Conservation (phyloP, 306 rosid genomes). For the Vicia villosa region DNA sequence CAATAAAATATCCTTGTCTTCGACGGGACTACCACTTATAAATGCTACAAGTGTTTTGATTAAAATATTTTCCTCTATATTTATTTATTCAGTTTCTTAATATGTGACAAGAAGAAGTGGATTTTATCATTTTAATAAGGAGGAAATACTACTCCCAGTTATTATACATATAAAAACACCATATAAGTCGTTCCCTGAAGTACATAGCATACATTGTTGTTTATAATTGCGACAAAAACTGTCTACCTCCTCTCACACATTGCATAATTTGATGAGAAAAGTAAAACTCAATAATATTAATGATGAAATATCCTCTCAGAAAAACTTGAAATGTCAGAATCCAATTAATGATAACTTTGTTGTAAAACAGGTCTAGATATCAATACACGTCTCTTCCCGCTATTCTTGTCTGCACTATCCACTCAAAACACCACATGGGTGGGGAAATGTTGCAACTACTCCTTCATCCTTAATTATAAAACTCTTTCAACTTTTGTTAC, state of each 20-base stretch:
- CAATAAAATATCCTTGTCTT: too few relatives aligned
- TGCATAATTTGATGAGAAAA: slow-evolving; percentile 35
- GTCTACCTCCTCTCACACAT: slow-evolving; percentile 36
- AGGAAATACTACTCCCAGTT: too few relatives aligned
- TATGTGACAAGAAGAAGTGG: too few relatives aligned
- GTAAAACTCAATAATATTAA: not conserved
- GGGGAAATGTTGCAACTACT: too few relatives aligned
- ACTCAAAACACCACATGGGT: slow-evolving; percentile 40
- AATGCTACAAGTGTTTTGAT: too few relatives aligned
- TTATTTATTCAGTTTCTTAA: too few relatives aligned
- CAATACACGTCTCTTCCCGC: slow-evolving; percentile 30
- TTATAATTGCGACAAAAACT: slow-evolving; percentile 44
- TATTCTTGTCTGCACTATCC: slow-evolving; percentile 26
- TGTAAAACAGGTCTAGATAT: slow-evolving; percentile 30
- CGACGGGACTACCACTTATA: too few relatives aligned
- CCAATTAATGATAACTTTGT: slow-evolving; percentile 40
- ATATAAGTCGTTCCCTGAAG: slow-evolving; percentile 13
- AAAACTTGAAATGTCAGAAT: slow-evolving; percentile 35
- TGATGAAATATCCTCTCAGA: slow-evolving; percentile 11
- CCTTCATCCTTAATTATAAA: too few relatives aligned
- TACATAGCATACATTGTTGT: slow-evolving; percentile 22
- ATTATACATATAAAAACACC: slow-evolving; percentile 3
- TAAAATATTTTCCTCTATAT: too few relatives aligned
- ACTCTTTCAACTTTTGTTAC: too few relatives aligned
- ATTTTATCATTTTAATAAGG: too few relatives aligned